Base-by-base conservation (phyloP, 2,329 filamentous ascomycete species). In the Fusarium xylarioides region DNA sequence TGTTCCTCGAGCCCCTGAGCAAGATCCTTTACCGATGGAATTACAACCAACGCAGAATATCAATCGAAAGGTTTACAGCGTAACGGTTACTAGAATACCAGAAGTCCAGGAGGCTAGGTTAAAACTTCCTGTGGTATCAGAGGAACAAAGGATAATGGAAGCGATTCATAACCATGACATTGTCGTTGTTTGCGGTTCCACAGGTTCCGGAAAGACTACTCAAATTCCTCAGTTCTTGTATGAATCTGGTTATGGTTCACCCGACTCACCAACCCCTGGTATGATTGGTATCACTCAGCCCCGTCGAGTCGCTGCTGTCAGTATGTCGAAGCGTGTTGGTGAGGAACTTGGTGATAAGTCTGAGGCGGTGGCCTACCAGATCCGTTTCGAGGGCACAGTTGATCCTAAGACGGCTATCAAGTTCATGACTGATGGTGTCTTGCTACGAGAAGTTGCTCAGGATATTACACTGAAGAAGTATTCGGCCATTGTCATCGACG, bases 131-230 rank as follows among this genome's bases (percentile, higher is more conserved):
- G 93, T 99, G 2, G 94, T 98, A 4, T 93, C 93, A 4, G 95
- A 98, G 81, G 96, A 99, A 81, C 96, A 99, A 80, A 95, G 92
- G 78, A 95, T 99, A 35, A 98, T 99, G 95, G 96, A 99, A 82
- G 95, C 95, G 2, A 94, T 99, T 54, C 92, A 98, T 82, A 95
- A 95, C 79, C 93, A 98, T 80, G 89, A 95, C 58, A 91, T 94
- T 7, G 93, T 98, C 3, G 92, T 99, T 16, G 90, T 99, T 12
- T 98, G 95, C 83, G 96, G 96, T 82, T 92, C 95, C 19, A 99
- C 97, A 38, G 96, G 96, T 82, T 98, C 95, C 71, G 96, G 96
- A 80, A 99, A 99, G 83, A 99, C 97, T 1, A 99, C 96, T 0
- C 96, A 99, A 81, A 90, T 99, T 14, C 97, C 97, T 1, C 96